Evolutionary conservation across 768 basidiomycete species (phyloP).

Genomic region (Lentinula raphanica): DNA sequence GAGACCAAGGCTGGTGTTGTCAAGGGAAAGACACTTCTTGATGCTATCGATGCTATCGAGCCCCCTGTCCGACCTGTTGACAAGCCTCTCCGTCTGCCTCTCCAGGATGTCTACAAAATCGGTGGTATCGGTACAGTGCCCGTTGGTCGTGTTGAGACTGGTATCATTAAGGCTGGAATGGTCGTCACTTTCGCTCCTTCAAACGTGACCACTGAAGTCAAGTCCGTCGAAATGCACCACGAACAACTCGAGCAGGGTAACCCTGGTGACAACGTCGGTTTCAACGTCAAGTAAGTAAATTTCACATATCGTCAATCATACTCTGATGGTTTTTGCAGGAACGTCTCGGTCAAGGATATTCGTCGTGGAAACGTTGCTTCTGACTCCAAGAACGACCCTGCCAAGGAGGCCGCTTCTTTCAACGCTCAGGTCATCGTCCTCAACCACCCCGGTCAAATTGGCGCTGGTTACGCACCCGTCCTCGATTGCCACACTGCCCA

Average conservation of each 20-base stretch:
- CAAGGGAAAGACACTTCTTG: slow-evolving; percentile 99
- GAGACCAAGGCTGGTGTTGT: slow-evolving; percentile 88
- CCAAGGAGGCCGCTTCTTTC: slow-evolving; percentile 98
- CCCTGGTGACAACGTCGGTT: slow-evolving; percentile 99
- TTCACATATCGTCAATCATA: not conserved
- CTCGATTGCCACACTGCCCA: slow-evolving; percentile 99
- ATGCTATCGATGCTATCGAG: slow-evolving; percentile 99
- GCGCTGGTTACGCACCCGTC: slow-evolving; percentile 97
- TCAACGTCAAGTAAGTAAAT: slow-evolving; percentile 86
- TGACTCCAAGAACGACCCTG: slow-evolving; percentile 99
- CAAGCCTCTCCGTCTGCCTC: slow-evolving; percentile 99
- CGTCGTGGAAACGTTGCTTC: slow-evolving; percentile 99
- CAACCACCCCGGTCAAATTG: slow-evolving; percentile 99
- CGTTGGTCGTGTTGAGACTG: slow-evolving; percentile 99
- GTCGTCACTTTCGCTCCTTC: slow-evolving; percentile 94
- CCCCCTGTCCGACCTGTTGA: slow-evolving; percentile 95
- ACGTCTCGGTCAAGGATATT: slow-evolving; percentile 99
- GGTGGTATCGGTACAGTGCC: slow-evolving; percentile 99
- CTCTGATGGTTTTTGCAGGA: slow-evolving; percentile 42
- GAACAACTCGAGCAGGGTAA: slow-evolving; percentile 91
- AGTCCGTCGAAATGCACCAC: slow-evolving; percentile 99
- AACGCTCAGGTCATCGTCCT: slow-evolving; percentile 99
- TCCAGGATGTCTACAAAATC: slow-evolving; percentile 99
- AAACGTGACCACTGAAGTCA: slow-evolving; percentile 99
- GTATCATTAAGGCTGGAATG: slow-evolving; percentile 99